Evolutionary conservation across 257 asterid species (phyloP).

Genomic region (Oldenlandia corymbosa): DNA sequence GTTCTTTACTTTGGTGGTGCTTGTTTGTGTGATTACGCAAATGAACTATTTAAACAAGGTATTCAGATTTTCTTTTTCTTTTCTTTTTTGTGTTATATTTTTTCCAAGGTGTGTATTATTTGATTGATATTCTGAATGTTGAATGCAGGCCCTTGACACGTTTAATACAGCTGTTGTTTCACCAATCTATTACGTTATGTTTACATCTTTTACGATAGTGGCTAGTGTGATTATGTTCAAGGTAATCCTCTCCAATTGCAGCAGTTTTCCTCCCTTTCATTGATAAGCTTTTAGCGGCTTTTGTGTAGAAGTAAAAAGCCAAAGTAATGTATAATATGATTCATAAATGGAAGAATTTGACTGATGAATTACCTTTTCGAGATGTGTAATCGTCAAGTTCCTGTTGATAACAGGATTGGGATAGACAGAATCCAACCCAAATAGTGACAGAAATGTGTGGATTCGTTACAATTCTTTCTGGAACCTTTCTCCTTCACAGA

Average conservation of each 20-base stretch:
- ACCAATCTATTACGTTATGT: constrained; percentile 94
- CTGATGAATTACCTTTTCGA: too few species aligned
- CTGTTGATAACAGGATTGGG: constrained; percentile 72
- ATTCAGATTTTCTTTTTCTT: neutral
- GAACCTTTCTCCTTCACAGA: constrained; percentile 97
- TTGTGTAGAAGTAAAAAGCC: neutral
- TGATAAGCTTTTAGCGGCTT: neutral
- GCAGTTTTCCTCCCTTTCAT: neutral
- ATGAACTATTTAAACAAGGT: constrained; percentile 94
- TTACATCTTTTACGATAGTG: constrained; percentile 86
- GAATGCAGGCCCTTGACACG: constrained; percentile 92
- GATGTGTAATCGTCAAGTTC: neutral
- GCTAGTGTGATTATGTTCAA: constrained; percentile 99
- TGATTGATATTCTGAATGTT: constrained; percentile 8
- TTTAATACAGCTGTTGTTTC: constrained; percentile 98
- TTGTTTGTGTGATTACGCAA: constrained; percentile 72
- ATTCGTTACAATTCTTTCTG: constrained; percentile 89
- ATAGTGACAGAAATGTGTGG: constrained; percentile 95
- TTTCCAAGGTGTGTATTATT: too few species aligned
- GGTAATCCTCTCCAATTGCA: constrained; percentile 43
- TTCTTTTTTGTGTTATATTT: too few species aligned
- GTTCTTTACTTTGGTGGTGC: constrained; percentile 69
- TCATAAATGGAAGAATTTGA: too few species aligned
- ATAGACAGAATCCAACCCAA: constrained; percentile 89
- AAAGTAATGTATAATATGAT: neutral